Base-by-base conservation (phyloP, 441 rosid species). In the Pelargonium myrrhifolium region DNA sequence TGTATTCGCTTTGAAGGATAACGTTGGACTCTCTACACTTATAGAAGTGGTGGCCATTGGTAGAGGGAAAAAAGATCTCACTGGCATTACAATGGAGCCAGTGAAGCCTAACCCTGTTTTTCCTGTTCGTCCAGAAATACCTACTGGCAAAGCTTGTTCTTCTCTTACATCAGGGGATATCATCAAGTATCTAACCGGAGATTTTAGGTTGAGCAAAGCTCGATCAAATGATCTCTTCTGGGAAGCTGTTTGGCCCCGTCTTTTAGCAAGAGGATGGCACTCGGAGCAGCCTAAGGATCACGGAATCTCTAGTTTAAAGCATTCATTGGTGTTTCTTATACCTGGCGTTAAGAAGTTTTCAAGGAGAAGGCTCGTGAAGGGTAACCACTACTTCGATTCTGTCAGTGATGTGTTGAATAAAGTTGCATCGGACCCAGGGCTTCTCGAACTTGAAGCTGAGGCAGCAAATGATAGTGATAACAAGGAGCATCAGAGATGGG, bases 231-330 rank as follows among this genome's bases (percentile, higher is more conserved):
- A 89, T 77, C 85, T 92, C 71, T 92, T 92, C 79, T 89, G 96
- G 98, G 96, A 89, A 80, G 96, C 98, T 77, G 93, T 92, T 66
- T 92, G 98, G 98, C 98, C 98, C 31, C 92, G 93, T 51, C 78
- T 92, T 67, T 77, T 88, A 77, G 98, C 95, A 42, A 81, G 89
- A 80, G 96, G 96, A 28, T 92, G 98, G 96, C 92, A 87, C 69
- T 92, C 95, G 1, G 94, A 92, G 87, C 90, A 88, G 76, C 94
- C 94, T 4, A 70, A 79, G 67, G 79, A 82, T 73, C 76, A 81
- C 49, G 72, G 80, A 9, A 69, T 65, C 39, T 40, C 74, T 28
- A 74, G 75, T 31, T 75, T 77, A 24, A 86, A 71, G 80, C 76
- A 84, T 66, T 80, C 89, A 55, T 78, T 86, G 77, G 92, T 91